Evolutionary conservation across 2,329 filamentous ascomycete genomes (phyloP).

Genomic region (Neofusicoccum ribis): DNA sequence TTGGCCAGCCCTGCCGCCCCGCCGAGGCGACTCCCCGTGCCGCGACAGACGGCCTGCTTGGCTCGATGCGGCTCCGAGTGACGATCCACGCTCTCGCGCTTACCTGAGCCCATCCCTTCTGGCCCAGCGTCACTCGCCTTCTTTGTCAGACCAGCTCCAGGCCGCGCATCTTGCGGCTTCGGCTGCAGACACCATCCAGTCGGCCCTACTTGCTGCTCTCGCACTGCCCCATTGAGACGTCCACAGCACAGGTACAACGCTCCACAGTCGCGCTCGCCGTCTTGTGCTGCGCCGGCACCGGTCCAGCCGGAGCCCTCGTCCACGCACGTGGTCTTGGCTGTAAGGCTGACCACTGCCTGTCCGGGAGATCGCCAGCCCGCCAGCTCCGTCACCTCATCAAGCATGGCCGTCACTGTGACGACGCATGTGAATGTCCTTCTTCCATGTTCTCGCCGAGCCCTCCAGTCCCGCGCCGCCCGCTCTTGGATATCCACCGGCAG

Average conservation of each 20-base stretch:
- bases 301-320: neutral
- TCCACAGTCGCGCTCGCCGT: neutral
- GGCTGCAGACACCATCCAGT: neutral
- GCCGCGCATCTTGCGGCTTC: no score
- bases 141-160: neutral
- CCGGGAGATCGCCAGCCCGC: neutral
- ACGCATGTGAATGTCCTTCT: neutral
- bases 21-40: neutral
- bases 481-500: neutral
- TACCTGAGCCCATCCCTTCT: neutral
- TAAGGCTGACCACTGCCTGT: neutral
- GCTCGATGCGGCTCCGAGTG: neutral
- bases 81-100: neutral
- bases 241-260: neutral
- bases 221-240: neutral
- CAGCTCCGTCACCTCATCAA: neutral
- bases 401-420: neutral
- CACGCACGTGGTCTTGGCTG: neutral
- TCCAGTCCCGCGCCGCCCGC: no score
- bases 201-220: neutral
- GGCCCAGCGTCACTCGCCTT: neutral
- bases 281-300: neutral
- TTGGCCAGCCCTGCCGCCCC: no score
- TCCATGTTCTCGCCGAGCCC: neutral
- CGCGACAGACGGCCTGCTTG: neutral